Conservation (phyloP, 2,329 filamentous ascomycete species). For the Curvularia sp. region DNA sequence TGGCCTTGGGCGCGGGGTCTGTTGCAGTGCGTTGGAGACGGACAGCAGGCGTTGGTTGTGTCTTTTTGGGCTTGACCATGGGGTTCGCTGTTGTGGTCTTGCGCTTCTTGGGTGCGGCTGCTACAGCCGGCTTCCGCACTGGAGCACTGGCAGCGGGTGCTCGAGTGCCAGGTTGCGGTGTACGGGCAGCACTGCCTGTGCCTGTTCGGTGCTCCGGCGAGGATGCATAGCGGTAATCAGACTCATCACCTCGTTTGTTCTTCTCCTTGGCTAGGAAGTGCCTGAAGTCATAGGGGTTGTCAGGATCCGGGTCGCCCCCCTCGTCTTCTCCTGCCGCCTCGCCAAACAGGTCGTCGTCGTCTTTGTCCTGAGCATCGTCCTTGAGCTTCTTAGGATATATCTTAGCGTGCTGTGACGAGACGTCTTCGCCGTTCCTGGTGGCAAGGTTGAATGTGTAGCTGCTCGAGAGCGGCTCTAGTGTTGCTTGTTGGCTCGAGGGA, state of each 20-base stretch:
- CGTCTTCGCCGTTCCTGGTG: constrained; percentile 69
- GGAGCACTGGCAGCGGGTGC: constrained; percentile 22
- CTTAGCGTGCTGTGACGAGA: constrained; percentile 73
- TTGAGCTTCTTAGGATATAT: constrained; percentile 56
- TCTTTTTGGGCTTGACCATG: constrained; percentile 37
- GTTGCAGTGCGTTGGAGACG: constrained; percentile 47
- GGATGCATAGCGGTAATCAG: constrained; percentile 35
- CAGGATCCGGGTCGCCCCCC: constrained; percentile 50
- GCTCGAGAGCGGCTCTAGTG: constrained; percentile 82
- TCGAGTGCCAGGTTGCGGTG: constrained; percentile 37
- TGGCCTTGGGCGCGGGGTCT: constrained; percentile 24
- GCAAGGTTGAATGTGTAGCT: constrained; percentile 87
- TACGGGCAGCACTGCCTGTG: constrained; percentile 41
- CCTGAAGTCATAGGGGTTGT: constrained; percentile 60
- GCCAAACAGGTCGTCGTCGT: constrained; percentile 42
- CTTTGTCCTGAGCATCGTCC: constrained; percentile 35
- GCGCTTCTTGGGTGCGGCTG: constrained; percentile 39
- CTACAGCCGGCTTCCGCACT: constrained; percentile 21
- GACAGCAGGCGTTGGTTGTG: constrained; percentile 37
- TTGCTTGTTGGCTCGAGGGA: constrained; percentile 73
- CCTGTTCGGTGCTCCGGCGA: constrained; percentile 43
- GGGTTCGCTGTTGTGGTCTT: constrained; percentile 34
- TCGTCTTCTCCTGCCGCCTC: constrained; percentile 40
- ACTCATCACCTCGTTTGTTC: constrained; percentile 45
- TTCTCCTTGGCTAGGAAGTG: constrained; percentile 52